Evolutionary conservation across 2,329 filamentous ascomycete species (phyloP), one percentile per base, ranked within the genome.

Genomic region (Calonectria pseudoreteaudii): DNA sequence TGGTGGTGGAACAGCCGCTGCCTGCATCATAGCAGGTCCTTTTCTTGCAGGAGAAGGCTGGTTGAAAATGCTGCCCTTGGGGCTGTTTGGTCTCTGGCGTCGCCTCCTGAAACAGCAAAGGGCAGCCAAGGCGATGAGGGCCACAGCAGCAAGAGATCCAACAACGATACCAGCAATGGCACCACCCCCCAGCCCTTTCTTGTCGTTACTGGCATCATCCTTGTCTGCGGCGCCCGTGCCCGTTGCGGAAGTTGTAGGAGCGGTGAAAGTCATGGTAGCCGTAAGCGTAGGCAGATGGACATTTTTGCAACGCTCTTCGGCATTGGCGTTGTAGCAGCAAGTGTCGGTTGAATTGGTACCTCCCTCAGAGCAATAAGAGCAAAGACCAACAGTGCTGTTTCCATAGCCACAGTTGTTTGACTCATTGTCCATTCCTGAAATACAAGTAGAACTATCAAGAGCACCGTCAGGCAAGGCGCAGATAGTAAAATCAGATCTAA

Each of bases 261-360:
- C 84, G 9, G 87, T 85, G 72, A 94, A 91, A 8, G 89, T 89
- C 75, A 96, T 90, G 13, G 92, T 92, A 14, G 93, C 90, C 18
- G 92, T 91, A 62, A 95, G 93, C 1, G 91, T 91, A 0, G 97
- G 97, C 9, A 99, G 87, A 31, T 90, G 88, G n/a, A 99, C 94
- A 66, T 91, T 91, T 65, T 90, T 86, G 83, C 97, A 99, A 76
- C 92, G 91, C 31, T 86, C 86, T 72, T 94, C 90, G n/a, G 93
- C 93, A 75, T 95, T 89, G 7, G 96, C 92, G 80, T 92, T 95
- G 81, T 95, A 93, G 84, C 97, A 99, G 87, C 97, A 99, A 4
- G 96, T 97, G 83, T 98, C 96, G 66, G 96, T 98, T 13, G 95
- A 94, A 85, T 98, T 98, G 75, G 93, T 91, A 34, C 96, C 95